These are phyloP conservation scores for Hypocrella siamensis DNA, from an alignment of 2,329 filamentous ascomycete species.

Conservation along the genomic window DNA sequence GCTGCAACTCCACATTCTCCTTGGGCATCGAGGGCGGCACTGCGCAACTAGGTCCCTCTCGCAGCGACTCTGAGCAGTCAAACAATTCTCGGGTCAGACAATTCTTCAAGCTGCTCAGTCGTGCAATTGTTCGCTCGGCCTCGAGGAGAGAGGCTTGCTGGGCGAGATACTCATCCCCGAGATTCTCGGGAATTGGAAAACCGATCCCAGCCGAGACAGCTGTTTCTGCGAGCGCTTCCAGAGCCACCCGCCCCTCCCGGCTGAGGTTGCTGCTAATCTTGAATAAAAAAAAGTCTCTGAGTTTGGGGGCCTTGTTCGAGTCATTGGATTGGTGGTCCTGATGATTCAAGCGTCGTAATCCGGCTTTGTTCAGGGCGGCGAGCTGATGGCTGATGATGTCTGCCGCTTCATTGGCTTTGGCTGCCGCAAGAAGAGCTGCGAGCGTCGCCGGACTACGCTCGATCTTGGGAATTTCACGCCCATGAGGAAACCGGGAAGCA, in stretches of 20 bases:
- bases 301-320: constrained; percentile 30
- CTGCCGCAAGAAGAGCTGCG: constrained; percentile 56
- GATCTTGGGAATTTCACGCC: constrained; percentile 51
- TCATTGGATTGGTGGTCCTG: constrained; percentile 14
- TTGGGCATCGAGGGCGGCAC: constrained; percentile 43
- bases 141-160: constrained; percentile 38
- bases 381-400: constrained; percentile 52
- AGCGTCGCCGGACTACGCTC: constrained; percentile 81
- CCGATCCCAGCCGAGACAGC: constrained; percentile 33
- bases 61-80: constrained; percentile 21
- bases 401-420: constrained; percentile 59
- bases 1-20: constrained; percentile 59
- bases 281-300: constrained; percentile 28
- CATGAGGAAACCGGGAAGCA: constrained; percentile 47
- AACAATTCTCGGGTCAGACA: constrained; percentile 37
- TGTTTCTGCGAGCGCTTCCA: constrained; percentile 41
- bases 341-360: constrained; percentile 21
- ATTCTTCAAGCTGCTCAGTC: constrained; percentile 38
- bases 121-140: constrained; percentile 37
- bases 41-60: constrained; percentile 32
- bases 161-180: constrained; percentile 37
- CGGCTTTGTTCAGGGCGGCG: constrained; percentile 40
- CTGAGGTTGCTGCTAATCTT: constrained; percentile 19
- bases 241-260: constrained; percentile 35
- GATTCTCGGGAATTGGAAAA: constrained; percentile 27